Evolutionary conservation across 2,329 filamentous ascomycete genomes (phyloP).

Genomic region (Calonectria montana): DNA sequence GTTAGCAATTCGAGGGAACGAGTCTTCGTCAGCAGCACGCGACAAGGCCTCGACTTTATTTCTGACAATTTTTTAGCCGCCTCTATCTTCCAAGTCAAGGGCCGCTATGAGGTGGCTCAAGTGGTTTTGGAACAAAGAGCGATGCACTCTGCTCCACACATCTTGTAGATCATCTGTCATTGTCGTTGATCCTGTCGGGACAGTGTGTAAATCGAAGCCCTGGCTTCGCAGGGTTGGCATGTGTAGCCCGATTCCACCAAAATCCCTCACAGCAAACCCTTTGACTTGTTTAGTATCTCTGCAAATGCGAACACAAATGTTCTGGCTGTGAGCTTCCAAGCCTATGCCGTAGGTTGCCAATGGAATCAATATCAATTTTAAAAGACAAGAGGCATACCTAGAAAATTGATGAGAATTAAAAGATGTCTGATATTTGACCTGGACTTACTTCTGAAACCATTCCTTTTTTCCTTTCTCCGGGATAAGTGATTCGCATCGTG

Average conservation of each 20-base stretch:
- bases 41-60: not conserved
- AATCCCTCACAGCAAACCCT: not conserved
- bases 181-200: not conserved
- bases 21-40: not conserved
- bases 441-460: not conserved
- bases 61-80: not conserved
- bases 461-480: not conserved
- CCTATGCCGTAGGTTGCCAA: not conserved
- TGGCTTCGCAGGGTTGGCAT: not conserved
- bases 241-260: not conserved
- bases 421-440: not conserved
- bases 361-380: not conserved
- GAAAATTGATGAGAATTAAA: not conserved
- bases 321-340: not conserved
- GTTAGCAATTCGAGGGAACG: not conserved
- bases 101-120: not conserved
- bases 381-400: not conserved
- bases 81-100: not conserved
- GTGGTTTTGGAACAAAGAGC: not conserved
- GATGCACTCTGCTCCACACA: not conserved
- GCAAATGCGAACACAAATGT: not conserved
- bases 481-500: not conserved
- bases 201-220: not conserved
- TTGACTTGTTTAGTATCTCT: not conserved
- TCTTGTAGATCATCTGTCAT: not conserved